Evolutionary conservation across 2,329 filamentous ascomycete genomes (phyloP).

Genomic region (Knufia fluminis): DNA sequence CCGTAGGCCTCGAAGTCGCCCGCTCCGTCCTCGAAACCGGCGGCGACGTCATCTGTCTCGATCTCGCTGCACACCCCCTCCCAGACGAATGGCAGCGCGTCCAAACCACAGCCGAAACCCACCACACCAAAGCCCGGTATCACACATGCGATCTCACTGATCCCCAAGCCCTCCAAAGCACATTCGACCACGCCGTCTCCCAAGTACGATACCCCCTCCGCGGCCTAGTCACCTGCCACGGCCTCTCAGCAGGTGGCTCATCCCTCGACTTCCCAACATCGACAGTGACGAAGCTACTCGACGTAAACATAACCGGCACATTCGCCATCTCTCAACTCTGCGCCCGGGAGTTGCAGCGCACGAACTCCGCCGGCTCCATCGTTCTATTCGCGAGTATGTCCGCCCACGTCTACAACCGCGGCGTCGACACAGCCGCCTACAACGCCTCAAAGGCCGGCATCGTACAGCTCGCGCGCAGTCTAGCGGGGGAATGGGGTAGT

Average conservation of each 20-base stretch:
- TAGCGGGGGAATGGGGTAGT: conserved; percentile 38
- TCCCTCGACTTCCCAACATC: conserved; percentile 45
- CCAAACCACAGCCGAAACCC: background rate
- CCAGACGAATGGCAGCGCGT: background rate
- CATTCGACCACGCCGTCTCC: background rate
- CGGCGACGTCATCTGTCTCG: conserved; percentile 29
- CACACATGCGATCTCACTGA: conserved; percentile 4
- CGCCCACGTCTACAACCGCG: conserved; percentile 22
- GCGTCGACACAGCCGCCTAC: conserved; percentile 26
- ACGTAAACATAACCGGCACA: conserved; percentile 56
- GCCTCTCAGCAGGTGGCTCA: conserved; percentile 4
- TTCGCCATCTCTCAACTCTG: conserved; percentile 50
- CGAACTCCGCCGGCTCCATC: conserved; percentile 23
- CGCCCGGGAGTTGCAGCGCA: conserved; percentile 39
- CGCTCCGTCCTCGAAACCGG: conserved; percentile 26
- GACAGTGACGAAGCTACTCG: conserved; percentile 50
- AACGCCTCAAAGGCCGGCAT: conserved; percentile 38
- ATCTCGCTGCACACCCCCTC: conserved; percentile 20
- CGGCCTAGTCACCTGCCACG: conserved; percentile 13
- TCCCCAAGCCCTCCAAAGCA: background rate
- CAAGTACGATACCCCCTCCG: conserved; percentile 9
- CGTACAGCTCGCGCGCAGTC: conserved; percentile 33
- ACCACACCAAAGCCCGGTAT: background rate
- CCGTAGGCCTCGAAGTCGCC: conserved; percentile 20
- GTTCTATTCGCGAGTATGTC: conserved; percentile 27